A percentile compares a stretch with the other conserved stretches of the same genome.
Conservation (phyloP, 1,139 yeast species). For the Meyerozyma sp. region DNA sequence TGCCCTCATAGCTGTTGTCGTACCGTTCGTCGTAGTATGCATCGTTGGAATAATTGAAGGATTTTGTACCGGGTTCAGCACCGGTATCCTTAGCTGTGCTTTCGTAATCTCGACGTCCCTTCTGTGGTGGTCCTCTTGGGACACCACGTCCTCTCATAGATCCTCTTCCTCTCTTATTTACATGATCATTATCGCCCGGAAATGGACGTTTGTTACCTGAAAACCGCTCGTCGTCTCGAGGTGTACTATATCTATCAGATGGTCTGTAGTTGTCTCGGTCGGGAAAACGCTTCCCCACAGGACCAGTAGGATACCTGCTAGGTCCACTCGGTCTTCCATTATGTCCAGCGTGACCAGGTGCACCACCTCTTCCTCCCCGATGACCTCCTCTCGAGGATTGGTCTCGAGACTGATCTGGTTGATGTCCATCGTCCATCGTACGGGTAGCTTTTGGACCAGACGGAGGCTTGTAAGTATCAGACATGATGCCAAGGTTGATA, state of each 20-base stretch:
- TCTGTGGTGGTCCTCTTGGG: background rate
- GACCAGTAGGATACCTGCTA: background rate
- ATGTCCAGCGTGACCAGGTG: background rate
- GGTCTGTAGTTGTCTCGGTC: background rate
- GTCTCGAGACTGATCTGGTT: background rate
- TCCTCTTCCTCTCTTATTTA: background rate
- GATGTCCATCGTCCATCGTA: background rate
- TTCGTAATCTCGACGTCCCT: slow-evolving; percentile 1
- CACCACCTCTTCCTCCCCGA: slow-evolving; percentile 2
- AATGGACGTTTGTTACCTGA: background rate
- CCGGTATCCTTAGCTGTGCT: background rate
- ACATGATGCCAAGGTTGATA: slow-evolving; percentile 18
- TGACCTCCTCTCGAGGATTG: slow-evolving; percentile 10
- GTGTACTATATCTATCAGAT: background rate
- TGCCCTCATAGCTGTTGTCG: background rate
- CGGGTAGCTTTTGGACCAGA: slow-evolving; percentile 30
- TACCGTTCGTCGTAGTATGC: background rate
- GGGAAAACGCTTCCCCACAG: background rate
- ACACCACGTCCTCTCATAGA: background rate
- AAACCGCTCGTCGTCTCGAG: background rate
- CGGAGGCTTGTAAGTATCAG: slow-evolving; percentile 40
- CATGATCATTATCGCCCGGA: background rate
- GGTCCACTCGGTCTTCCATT: background rate
- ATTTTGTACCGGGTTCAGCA: background rate
- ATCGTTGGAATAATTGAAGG: background rate